Evolutionary conservation across 768 basidiomycete species (phyloP).

Genomic region (Pisolithus microcarpus): DNA sequence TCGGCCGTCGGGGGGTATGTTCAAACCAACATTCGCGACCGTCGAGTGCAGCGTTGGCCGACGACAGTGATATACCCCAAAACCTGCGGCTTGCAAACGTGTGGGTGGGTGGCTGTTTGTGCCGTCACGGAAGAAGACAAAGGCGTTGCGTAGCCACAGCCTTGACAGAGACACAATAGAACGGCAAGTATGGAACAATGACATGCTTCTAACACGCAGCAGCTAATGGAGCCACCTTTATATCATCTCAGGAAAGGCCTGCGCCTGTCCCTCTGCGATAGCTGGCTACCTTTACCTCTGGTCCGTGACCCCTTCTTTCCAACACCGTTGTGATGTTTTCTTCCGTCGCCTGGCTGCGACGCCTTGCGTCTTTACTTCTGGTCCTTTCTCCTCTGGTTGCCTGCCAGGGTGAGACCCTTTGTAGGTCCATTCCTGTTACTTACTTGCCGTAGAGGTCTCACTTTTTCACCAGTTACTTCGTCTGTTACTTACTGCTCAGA

Average conservation of each 20-base stretch:
- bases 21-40: no score
- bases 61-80: no score
- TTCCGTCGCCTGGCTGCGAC: conserved; percentile 74
- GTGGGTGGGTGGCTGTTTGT: no score
- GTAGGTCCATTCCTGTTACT: conserved; percentile 35
- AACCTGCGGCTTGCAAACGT: no score
- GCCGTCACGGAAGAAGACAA: conserved; percentile 11
- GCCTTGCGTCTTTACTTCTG: conserved; percentile 34
- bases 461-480: conserved; percentile 55
- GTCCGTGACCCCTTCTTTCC: conserved; percentile 9
- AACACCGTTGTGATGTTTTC: conserved; percentile 46
- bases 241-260: conserved; percentile 13
- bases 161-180: conserved; percentile 24
- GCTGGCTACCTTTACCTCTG: conserved; percentile 16
- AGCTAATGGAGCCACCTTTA: conserved; percentile 17
- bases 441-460: conserved; percentile 6
- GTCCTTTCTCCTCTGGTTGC: conserved; percentile 32
- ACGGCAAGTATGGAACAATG: conserved; percentile 24
- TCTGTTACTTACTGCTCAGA: conserved; percentile 84
- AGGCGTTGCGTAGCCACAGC: conserved; percentile 16
- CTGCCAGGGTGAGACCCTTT: conserved; percentile 52
- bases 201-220: conserved; percentile 23
- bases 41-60: no score
- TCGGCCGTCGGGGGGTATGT: no score
- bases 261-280: conserved; percentile 15